Percentiles rank a stretch among this genome's conserved stretches.
phyloP scores from a whole-genome alignment of 495 filamentous ascomycete genomes.

The Tuber brumale region DNA sequence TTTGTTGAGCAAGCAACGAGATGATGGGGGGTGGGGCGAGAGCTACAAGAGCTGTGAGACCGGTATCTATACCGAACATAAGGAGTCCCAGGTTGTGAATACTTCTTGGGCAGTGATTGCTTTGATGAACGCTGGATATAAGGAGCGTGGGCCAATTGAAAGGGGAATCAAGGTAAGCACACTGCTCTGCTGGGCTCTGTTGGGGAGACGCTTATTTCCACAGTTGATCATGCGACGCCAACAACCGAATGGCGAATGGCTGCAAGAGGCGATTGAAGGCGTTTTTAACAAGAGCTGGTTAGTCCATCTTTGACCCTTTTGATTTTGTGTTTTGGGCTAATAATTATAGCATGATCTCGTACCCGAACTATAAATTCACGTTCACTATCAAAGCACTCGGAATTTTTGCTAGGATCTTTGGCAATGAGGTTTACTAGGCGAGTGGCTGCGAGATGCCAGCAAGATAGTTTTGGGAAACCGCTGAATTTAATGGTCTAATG shows the following conservation, averaged over 20 bases:
- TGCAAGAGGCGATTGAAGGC: conserved; percentile 91
- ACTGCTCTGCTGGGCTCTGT: neutral
- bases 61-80: conserved; percentile 57
- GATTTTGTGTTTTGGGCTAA: neutral
- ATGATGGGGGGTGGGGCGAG: conserved; percentile 95
- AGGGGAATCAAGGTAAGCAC: conserved; percentile 55
- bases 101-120: conserved; percentile 86
- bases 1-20: conserved; percentile 70
- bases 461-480: neutral
- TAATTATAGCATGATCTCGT: conserved; percentile 81
- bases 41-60: conserved; percentile 69
- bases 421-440: conserved; percentile 44
- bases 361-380: conserved; percentile 97
- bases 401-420: conserved; percentile 72
- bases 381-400: conserved; percentile 92
- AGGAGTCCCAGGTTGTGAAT: conserved; percentile 75
- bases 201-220: neutral
- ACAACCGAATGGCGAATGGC: conserved; percentile 82
- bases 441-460: neutral
- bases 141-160: conserved; percentile 63
- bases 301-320: conserved; percentile 40
- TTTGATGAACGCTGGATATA: conserved; percentile 77
- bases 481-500: neutral
- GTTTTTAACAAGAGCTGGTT: conserved; percentile 97
- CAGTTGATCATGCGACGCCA: conserved; percentile 75